Evolutionary conservation across 78 protist genomes (phyloP), one percentile per base, ranked within the genome.

Genomic region (Speleostelium caveatum): DNA sequence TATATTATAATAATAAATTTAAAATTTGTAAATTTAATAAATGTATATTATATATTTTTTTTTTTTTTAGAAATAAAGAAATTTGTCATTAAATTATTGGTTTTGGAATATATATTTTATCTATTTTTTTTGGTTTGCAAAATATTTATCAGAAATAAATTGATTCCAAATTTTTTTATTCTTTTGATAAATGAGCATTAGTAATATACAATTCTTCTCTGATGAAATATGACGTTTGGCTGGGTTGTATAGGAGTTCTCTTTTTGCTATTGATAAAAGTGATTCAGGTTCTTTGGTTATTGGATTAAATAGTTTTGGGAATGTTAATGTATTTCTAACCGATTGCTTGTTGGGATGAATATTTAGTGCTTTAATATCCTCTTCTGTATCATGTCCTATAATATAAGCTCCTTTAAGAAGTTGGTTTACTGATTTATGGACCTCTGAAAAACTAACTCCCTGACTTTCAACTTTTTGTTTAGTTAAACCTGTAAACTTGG

Each of bases 151-250:
- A 72, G 33, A 51, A n/a, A 53, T 72, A 53, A 51, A 72, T 30
- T 28, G 12, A 33, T 83, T 79, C 91, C 91, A 83, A 60, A 69
- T 71, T 33, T 83, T 83, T 36, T 83, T 72, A 55, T 36, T 24
- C 32, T 69, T 60, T 26, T 69, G 22, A 59, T 83, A 69, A 5
- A 83, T 26, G 3, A 83, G 24, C 16, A 32, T 16, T 26, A 22
- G 39, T 0, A 60, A 17, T 5, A 69, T 28, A 1, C 67, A 33
- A 69, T 83, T 79, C 33, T 66, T 74, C n/a, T 59, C 65, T 0
- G 65, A 39, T 38, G 39, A n/a, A 4, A 6, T 3, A 10, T 53
- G 71, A 39, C 63, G 36, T 39, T 59, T 73, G 16, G 51, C 67
- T 1, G 80, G 58, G 2, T 61, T 33, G 28, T 61, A 73, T 3